phyloP scores from a whole-genome alignment of 805 yeast species.

The Clavispora fructus region DNA sequence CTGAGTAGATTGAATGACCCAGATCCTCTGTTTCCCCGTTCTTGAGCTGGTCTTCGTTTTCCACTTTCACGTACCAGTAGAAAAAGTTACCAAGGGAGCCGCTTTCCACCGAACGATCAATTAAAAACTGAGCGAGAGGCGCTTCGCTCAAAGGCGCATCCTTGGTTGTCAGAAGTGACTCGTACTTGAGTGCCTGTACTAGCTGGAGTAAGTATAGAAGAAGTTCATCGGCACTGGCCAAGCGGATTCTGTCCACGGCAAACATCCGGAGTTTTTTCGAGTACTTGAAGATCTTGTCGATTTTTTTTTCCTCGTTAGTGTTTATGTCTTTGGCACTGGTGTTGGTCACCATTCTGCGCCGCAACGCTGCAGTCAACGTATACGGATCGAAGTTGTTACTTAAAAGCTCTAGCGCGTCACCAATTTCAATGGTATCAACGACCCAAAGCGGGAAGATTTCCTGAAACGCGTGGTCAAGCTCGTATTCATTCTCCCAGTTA shows the following conservation, averaged over 20 bases:
- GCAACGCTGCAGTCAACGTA: constrained; percentile 17
- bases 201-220: constrained; percentile 80
- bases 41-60: constrained; percentile 57
- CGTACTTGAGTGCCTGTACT: constrained; percentile 88
- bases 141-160: constrained; percentile 34
- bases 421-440: constrained; percentile 69
- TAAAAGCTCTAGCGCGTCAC: constrained; percentile 79
- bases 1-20: constrained; percentile 23
- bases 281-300: constrained; percentile 26
- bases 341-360: constrained; percentile 10
- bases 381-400: constrained; percentile 68
- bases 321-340: constrained; percentile 11
- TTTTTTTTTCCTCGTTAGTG: constrained; percentile 23
- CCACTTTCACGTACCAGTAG: constrained; percentile 90
- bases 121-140: constrained; percentile 69
- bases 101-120: constrained; percentile 63
- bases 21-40: not conserved
- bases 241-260: constrained; percentile 78
- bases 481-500: constrained; percentile 81
- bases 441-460: constrained; percentile 62
- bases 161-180: constrained; percentile 29
- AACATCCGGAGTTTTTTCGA: constrained; percentile 69
- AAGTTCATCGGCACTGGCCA: constrained; percentile 76
- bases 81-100: constrained; percentile 71
- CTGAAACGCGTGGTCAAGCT: constrained; percentile 67